A percentile compares a stretch with the other conserved stretches of the same genome.
These are phyloP conservation scores for Rhizopus arrhizus DNA, from an alignment of 371 early-diverging fungal species.

Conservation along the genomic window DNA sequence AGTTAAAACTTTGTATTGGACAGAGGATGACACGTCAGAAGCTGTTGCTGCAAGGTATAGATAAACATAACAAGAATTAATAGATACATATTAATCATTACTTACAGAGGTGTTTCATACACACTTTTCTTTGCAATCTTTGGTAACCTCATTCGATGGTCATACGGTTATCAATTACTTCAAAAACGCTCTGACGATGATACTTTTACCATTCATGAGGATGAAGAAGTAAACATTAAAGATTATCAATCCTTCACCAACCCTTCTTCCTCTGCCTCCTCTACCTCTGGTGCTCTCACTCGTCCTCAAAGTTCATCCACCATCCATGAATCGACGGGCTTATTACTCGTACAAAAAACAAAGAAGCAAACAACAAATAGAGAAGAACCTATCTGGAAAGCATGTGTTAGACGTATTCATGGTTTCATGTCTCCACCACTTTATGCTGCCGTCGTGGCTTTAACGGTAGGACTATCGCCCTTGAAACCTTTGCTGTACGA, in stretches of 20 bases:
- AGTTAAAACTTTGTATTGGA: slow-evolving; percentile 58
- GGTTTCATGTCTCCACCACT: slow-evolving; percentile 67
- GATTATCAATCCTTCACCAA: background rate
- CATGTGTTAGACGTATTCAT: slow-evolving; percentile 17
- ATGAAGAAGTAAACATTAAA: slow-evolving; percentile 15
- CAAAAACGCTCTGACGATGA: slow-evolving; percentile 29
- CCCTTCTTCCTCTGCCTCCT: background rate
- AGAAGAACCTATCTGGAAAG: background rate
- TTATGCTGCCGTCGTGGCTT: slow-evolving; percentile 60
- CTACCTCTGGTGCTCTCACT: background rate
- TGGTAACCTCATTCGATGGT: slow-evolving; percentile 77
- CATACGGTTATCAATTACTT: slow-evolving; percentile 71
- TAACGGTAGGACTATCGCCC: slow-evolving; percentile 60
- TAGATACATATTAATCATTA: background rate
- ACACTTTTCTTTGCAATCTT: slow-evolving; percentile 75
- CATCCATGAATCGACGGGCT: background rate
- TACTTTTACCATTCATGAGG: slow-evolving; percentile 10
- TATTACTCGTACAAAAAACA: background rate
- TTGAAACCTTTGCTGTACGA: slow-evolving; percentile 55
- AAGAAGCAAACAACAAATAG: background rate
- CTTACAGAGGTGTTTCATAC: slow-evolving; percentile 69
- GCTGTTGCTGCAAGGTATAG: slow-evolving; percentile 65
- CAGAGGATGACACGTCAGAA: slow-evolving; percentile 61
- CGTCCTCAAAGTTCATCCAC: background rate
- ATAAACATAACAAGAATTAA: background rate